A percentile compares a stretch with the other conserved stretches of the same genome.
These are phyloP conservation scores for Helicocarpus griseus DNA, from an alignment of 2,329 filamentous ascomycete species.

Conservation along the genomic window DNA sequence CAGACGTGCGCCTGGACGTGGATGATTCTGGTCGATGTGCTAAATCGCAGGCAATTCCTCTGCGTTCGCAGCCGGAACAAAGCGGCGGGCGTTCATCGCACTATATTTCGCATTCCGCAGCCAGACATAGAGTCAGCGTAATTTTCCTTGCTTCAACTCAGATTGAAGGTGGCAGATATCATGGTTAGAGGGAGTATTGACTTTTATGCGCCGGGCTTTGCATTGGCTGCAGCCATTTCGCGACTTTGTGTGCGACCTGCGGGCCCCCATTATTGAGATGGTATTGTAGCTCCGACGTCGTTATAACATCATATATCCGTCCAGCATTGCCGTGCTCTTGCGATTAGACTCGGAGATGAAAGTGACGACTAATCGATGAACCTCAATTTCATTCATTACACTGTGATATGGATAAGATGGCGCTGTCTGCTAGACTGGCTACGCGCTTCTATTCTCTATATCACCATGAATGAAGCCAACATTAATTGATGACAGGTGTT, in stretches of 20 bases:
- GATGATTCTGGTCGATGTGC: constrained; percentile 6
- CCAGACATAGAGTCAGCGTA: constrained; percentile 1
- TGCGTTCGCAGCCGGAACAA: constrained; percentile 20
- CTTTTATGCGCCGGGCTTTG: constrained; percentile 81
- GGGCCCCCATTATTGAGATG: constrained; percentile 6
- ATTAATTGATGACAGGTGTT: too few relatives aligned
- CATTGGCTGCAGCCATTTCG: constrained; percentile 96
- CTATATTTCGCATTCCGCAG: constrained; percentile 15
- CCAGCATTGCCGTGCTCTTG: too few relatives aligned
- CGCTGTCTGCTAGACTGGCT: too few relatives aligned
- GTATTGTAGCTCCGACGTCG: too few relatives aligned
- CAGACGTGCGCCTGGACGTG: constrained; percentile 4
- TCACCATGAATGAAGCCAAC: too few relatives aligned
- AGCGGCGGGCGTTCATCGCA: constrained; percentile 19
- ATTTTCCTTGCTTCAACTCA: not conserved
- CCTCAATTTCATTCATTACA: too few relatives aligned
- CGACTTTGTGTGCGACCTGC: constrained; percentile 72
- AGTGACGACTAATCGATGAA: too few relatives aligned
- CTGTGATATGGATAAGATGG: too few relatives aligned
- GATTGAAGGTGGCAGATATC: not conserved
- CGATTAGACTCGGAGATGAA: too few relatives aligned
- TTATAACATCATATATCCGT: too few relatives aligned
- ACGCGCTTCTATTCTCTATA: too few relatives aligned
- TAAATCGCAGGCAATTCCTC: constrained; percentile 20
- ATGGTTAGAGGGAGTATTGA: not conserved